Percentiles rank a stretch among this genome's conserved stretches.
phyloP scores from a whole-genome alignment of 2,329 filamentous ascomycete species.

The Lasiodiplodia sp. region DNA sequence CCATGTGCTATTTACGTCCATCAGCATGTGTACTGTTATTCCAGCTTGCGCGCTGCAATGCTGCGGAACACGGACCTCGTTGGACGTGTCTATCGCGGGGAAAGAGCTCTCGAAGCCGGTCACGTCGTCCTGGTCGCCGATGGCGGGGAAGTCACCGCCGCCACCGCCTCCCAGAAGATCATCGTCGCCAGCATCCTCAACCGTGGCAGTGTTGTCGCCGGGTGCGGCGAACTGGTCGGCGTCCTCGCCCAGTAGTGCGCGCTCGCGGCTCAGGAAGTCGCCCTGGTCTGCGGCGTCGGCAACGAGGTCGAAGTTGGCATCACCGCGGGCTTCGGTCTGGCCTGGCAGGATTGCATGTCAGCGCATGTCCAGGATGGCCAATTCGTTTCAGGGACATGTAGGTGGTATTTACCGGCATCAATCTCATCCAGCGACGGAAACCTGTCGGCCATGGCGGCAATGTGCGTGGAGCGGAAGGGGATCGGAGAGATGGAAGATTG shows the following conservation, averaged over 20 bases:
- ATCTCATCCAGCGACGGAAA: slow-evolving; percentile 62
- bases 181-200: slow-evolving; percentile 69
- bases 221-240: slow-evolving; percentile 86
- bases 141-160: slow-evolving; percentile 50
- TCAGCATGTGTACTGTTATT: neutral
- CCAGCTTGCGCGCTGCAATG: neutral
- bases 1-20: slow-evolving; percentile 64
- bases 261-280: slow-evolving; percentile 92
- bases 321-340: slow-evolving; percentile 70
- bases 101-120: slow-evolving; percentile 86
- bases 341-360: slow-evolving; percentile 55
- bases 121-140: slow-evolving; percentile 55
- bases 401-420: slow-evolving; percentile 53
- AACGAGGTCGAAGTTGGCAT: slow-evolving; percentile 55
- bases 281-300: slow-evolving; percentile 69
- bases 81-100: slow-evolving; percentile 78
- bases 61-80: slow-evolving; percentile 63
- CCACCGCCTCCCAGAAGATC: slow-evolving; percentile 74
- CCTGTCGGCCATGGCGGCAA: slow-evolving; percentile 57
- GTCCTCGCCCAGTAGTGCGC: slow-evolving; percentile 88
- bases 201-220: slow-evolving; percentile 71
- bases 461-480: neutral
- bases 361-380: neutral
- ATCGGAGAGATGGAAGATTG: neutral
- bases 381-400: slow-evolving; percentile 31